Evolutionary conservation across 495 filamentous ascomycete genomes (phyloP).

Genomic region (Hypomontagnella monticulosa): DNA sequence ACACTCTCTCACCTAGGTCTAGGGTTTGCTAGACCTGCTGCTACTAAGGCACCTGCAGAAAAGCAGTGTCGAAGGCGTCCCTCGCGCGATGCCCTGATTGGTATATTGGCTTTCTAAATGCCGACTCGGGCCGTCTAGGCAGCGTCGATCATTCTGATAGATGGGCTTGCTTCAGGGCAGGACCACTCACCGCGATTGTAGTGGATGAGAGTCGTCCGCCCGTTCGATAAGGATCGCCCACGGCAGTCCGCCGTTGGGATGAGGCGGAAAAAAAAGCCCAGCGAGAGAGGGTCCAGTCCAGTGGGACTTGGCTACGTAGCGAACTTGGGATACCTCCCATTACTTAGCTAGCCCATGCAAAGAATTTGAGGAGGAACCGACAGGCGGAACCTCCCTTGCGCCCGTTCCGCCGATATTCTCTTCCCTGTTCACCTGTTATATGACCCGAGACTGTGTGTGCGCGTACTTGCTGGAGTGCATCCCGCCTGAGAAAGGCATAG

Average conservation of each 20-base stretch:
- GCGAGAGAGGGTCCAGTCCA: slow-evolving; percentile 3
- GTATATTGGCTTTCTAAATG: slow-evolving; percentile 25
- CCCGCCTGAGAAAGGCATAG: slow-evolving; percentile 14
- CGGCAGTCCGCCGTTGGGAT: slow-evolving; percentile 28
- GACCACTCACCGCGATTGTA: slow-evolving; percentile 14
- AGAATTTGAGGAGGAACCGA: slow-evolving; percentile 8
- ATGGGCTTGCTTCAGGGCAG: neutral
- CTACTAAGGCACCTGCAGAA: slow-evolving; percentile 12
- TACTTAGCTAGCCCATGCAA: slow-evolving; percentile 16
- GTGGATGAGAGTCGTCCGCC: slow-evolving; percentile 16
- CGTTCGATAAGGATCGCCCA: slow-evolving; percentile 14
- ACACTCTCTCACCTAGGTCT: slow-evolving; percentile 19
- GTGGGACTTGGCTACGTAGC: slow-evolving; percentile 19
- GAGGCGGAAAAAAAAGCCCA: slow-evolving; percentile 24
- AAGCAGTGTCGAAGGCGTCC: slow-evolving; percentile 14
- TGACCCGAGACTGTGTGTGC: slow-evolving; percentile 34
- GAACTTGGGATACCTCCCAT: neutral
- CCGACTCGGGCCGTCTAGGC: slow-evolving; percentile 26
- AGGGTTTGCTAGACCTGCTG: neutral
- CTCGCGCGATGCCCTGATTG: slow-evolving; percentile 12
- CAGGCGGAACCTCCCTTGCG: slow-evolving; percentile 33
- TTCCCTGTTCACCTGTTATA: neutral
- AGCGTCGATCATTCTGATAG: slow-evolving; percentile 32
- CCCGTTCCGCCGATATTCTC: slow-evolving; percentile 36
- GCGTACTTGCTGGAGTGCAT: slow-evolving; percentile 21